Evolutionary conservation across 2,329 filamentous ascomycete genomes (phyloP).

Genomic region (Elsinoe perseae): DNA sequence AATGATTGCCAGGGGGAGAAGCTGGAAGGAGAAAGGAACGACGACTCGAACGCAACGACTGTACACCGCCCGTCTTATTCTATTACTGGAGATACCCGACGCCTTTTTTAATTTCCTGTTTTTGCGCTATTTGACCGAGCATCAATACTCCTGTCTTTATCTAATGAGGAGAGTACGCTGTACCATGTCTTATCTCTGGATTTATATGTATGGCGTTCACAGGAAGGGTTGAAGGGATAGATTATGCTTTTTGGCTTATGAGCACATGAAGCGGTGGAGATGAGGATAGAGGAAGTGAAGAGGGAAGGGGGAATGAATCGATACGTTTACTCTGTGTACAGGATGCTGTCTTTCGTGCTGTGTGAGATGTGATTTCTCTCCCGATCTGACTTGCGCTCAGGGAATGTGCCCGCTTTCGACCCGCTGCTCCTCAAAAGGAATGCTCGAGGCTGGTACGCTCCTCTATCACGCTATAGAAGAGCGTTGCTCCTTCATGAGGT

Average conservation of each 20-base stretch:
- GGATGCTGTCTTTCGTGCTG: too few species aligned
- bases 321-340: too few species aligned
- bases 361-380: too few species aligned
- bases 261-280: background rate
- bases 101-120: background rate
- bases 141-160: background rate
- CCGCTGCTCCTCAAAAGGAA: too few species aligned
- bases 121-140: background rate
- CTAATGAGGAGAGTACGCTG: constrained; percentile 7
- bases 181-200: background rate
- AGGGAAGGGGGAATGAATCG: background rate
- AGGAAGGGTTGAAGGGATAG: background rate
- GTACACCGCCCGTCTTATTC: background rate
- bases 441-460: too few species aligned
- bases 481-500: too few species aligned
- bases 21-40: background rate
- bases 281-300: background rate
- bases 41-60: background rate
- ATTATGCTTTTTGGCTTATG: background rate
- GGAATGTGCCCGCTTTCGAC: too few species aligned
- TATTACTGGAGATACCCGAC: constrained; percentile 9
- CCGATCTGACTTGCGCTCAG: too few species aligned
- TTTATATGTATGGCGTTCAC: background rate
- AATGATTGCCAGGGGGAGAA: background rate
- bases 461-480: too few species aligned